Percentiles rank a stretch among this genome's conserved stretches.
Conservation (phyloP, 768 basidiomycete genomes). For the Astraeus odoratus region DNA sequence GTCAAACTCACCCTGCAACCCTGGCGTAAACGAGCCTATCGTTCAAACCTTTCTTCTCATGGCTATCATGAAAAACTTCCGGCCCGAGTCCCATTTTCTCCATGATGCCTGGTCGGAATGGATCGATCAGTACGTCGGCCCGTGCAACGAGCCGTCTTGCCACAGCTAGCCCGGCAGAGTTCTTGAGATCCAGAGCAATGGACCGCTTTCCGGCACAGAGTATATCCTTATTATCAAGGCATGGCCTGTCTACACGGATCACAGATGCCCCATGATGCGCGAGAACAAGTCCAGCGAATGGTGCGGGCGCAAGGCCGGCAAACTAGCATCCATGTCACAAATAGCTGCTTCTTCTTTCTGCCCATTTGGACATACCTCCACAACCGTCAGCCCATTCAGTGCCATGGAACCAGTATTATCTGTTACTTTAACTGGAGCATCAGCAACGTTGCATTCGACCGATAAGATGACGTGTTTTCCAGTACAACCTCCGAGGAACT, state of each 20-base stretch:
- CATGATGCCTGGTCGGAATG: slow-evolving; percentile 78
- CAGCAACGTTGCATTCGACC: too few species aligned
- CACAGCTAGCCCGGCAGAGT: slow-evolving; percentile 46
- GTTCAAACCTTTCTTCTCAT: slow-evolving; percentile 44
- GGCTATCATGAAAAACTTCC: slow-evolving; percentile 55
- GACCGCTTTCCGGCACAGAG: slow-evolving; percentile 73
- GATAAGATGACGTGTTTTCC: too few species aligned
- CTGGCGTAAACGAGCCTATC: slow-evolving; percentile 63
- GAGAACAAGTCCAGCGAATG: slow-evolving; percentile 71
- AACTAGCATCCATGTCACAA: slow-evolving; percentile 47
- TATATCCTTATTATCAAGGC: slow-evolving; percentile 38
- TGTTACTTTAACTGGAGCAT: too few species aligned
- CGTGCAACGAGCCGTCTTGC: slow-evolving; percentile 50
- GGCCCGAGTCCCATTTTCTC: slow-evolving; percentile 75
- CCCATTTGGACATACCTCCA: slow-evolving; percentile 45
- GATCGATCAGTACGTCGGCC: slow-evolving; percentile 77
- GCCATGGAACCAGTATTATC: slow-evolving; percentile 35
- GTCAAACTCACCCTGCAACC: slow-evolving; percentile 52
- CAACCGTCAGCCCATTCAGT: slow-evolving; percentile 41
- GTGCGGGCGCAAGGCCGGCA: slow-evolving; percentile 76
- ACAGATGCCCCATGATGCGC: slow-evolving; percentile 78
- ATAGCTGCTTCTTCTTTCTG: too few species aligned
- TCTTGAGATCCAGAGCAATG: slow-evolving; percentile 63
- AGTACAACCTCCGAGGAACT: too few species aligned
- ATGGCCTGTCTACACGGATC: slow-evolving; percentile 64